Conservation (phyloP, 2,329 filamentous ascomycete species). For the Aspergillus quadrilineatus region DNA sequence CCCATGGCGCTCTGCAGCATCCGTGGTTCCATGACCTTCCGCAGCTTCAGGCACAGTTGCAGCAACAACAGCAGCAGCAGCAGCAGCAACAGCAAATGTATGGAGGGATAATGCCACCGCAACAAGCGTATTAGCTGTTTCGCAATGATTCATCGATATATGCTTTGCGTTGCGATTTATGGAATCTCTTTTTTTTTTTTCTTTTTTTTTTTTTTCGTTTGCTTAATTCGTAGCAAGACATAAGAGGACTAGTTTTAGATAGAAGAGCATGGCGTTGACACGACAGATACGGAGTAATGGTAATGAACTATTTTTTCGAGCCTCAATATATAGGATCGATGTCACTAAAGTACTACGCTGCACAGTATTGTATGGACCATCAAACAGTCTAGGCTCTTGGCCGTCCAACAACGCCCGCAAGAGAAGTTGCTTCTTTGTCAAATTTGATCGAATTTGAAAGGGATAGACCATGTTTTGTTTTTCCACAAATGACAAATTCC, state of each 20-base stretch:
- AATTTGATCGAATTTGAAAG: not conserved
- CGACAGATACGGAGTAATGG: not conserved
- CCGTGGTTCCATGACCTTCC: constrained; percentile 79
- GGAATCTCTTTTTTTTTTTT: not conserved
- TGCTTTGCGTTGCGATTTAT: not conserved
- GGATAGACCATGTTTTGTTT: not conserved
- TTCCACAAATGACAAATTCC: not conserved
- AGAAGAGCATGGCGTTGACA: constrained; percentile 25
- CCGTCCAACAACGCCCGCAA: not conserved
- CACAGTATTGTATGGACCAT: constrained; percentile 3
- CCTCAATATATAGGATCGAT: constrained; percentile 2
- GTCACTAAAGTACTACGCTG: not conserved
- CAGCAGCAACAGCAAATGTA: constrained; percentile 42
- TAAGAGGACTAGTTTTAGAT: constrained; percentile 30
- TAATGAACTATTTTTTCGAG: not conserved
- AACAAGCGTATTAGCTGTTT: constrained; percentile 33
- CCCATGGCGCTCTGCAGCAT: constrained; percentile 80
- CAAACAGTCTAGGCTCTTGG: constrained; percentile 5
- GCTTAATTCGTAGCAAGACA: constrained; percentile 14
- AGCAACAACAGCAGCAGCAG: constrained; percentile 38
- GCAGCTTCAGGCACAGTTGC: constrained; percentile 54
- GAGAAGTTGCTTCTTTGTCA: not conserved
- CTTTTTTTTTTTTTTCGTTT: not conserved
- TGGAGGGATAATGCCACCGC: constrained; percentile 39
- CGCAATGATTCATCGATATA: not conserved